Evolutionary conservation across 768 basidiomycete species (phyloP), one percentile per base, ranked within the genome.

Genomic region (Kwoniella europaea): DNA sequence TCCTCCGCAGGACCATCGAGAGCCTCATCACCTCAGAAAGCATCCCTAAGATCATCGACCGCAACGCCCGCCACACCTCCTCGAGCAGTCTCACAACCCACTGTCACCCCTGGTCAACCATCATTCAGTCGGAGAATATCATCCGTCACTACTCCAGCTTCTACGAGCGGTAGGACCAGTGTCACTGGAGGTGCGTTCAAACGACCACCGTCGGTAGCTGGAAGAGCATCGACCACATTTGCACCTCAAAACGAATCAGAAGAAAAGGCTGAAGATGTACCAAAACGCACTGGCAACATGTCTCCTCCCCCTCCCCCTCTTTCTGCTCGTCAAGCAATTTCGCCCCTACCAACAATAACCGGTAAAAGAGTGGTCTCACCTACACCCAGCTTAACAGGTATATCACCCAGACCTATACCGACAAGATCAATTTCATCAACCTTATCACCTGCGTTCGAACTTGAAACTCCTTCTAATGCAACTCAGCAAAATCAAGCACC

Each of bases 1-100:
- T 62, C 63, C 15, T 58, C 74, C 4, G 52, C 69, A 10, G 57
- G 46, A 29, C 61, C 72, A 12, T 66, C 68, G 1, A 60, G 67
- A 71, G 68, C 65, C 52, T 53, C 57, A 10, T 74, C 66, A 9
- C 74, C 68, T 64, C 73, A 35, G 56, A 71, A 70, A 53, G 70
- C 53, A 7, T 9, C 44, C 16, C 35, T 24, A 12, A 61, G 68
- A 35, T 35, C 68, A 9, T n/a, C 29, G 22, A 24, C 57, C 15
- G 27, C 57, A 4, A 56, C 57, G 56, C 75, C 77, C 0, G 61
- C 70, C 2, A 76, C 77, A n/a, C 74, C 77, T 12, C 66, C 73
- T 10, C 56, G 74, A 10, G 65, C 64, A 7, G 62, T 73, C 22
- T 20, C 86, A 84, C 27, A 90, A 90, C 63, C 68, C 9, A 50